phyloP scores from a whole-genome alignment of 148 eudicot genomes.

The Cornus kousa region DNA sequence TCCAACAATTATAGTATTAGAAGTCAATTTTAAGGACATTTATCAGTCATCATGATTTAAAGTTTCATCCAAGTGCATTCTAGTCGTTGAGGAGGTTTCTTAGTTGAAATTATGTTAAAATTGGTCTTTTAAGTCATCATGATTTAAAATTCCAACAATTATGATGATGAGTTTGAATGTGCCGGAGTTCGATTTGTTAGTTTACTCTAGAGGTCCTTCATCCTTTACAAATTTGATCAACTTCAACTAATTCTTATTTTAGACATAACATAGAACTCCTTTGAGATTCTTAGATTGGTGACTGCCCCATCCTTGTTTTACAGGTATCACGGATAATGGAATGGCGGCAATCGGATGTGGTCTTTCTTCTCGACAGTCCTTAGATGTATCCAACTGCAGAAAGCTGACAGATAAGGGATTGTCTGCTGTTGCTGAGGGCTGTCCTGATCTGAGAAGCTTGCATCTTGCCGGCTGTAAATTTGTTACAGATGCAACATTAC shows the following conservation, averaged over 20 bases:
- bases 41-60: no score
- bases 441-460: conserved; percentile 68
- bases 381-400: conserved; percentile 83
- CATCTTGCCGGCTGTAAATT: conserved; percentile 76
- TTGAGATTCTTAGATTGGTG: conserved; percentile 3
- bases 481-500: conserved; percentile 55
- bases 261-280: not conserved
- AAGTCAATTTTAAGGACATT: no score
- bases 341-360: conserved; percentile 56
- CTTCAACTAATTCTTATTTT: no score
- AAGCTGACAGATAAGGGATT: conserved; percentile 82
- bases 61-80: no score
- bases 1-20: no score
- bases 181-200: not conserved
- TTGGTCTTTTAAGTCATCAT: no score
- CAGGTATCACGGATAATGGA: conserved; percentile 88
- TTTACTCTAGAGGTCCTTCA: not conserved
- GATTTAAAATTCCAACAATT: no score
- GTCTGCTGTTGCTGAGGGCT: conserved; percentile 70
- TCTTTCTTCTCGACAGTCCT: conserved; percentile 61
- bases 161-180: not conserved
- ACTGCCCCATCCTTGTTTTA: conserved; percentile 13
- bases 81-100: no score
- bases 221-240: not conserved
- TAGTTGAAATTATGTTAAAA: no score